Evolutionary conservation across 495 filamentous ascomycete species (phyloP).

Genomic region (Penicillium lagena): DNA sequence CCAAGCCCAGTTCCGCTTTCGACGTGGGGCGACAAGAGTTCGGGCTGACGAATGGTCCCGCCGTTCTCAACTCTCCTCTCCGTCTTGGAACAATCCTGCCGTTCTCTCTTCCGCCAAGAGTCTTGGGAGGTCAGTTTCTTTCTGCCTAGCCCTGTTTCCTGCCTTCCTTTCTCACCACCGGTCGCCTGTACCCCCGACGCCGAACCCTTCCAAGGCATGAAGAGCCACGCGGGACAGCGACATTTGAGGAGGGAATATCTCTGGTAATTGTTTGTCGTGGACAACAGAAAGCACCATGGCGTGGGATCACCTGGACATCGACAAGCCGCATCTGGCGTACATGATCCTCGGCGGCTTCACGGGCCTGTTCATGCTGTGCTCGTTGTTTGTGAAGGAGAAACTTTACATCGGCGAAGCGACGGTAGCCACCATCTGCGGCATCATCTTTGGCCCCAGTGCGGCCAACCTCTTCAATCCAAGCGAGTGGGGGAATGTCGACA

Average conservation of each 20-base stretch:
- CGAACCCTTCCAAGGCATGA: conserved; percentile 21
- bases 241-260: conserved; percentile 18
- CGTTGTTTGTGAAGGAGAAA: conserved; percentile 94
- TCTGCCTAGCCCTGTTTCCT: conserved; percentile 7
- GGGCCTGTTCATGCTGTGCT: conserved; percentile 96
- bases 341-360: conserved; percentile 98
- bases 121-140: conserved; percentile 16
- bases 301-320: conserved; percentile 89
- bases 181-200: conserved; percentile 1
- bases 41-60: conserved; percentile 26
- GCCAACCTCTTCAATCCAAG: conserved; percentile 83
- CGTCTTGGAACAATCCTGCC: conserved; percentile 16
- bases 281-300: conserved; percentile 55
- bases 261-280: conserved; percentile 15
- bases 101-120: conserved; percentile 13
- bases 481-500: conserved; percentile 88
- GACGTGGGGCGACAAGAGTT: conserved; percentile 17
- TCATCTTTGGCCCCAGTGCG: conserved; percentile 95
- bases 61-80: conserved; percentile 9
- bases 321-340: conserved; percentile 95
- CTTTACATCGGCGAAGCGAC: conserved; percentile 99
- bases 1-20: conserved; percentile 18
- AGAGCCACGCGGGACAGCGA: conserved; percentile 13
- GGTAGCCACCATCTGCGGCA: conserved; percentile 89
- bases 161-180: background rate